These are phyloP conservation scores for Picochlorum sp. DNA, from an alignment of 139 green algal genomes.

Conservation along the genomic window DNA sequence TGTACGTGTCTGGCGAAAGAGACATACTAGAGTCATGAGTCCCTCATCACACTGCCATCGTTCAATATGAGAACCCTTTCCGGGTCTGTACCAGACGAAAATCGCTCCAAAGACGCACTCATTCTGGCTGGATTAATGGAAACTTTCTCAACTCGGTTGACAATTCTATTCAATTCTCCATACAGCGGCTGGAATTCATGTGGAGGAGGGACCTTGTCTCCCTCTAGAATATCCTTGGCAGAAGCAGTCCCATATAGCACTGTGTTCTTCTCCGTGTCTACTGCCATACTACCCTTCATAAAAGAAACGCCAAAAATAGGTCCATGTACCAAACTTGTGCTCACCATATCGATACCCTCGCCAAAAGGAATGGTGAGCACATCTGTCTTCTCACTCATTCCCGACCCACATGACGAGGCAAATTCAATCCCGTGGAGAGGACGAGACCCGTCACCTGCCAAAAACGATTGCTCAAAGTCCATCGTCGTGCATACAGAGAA, in stretches of 20 bases:
- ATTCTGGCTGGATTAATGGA: not conserved
- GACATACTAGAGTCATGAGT: not conserved
- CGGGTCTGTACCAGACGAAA: not conserved
- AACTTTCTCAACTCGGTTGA: not conserved
- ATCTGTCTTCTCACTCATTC: not conserved
- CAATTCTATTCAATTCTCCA: not conserved
- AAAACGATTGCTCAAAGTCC: not conserved
- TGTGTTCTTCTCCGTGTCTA: constrained; percentile 7
- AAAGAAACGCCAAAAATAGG: not conserved
- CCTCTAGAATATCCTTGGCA: constrained; percentile 9
- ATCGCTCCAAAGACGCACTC: constrained; percentile 8
- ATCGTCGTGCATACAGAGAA: constrained; percentile 17
- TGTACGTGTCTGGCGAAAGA: too few relatives aligned
- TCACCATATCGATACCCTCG: not conserved
- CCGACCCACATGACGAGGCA: constrained; percentile 8
- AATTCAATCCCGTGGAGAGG: constrained; percentile 13
- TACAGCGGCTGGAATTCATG: constrained; percentile 18
- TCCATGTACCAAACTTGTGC: not conserved
- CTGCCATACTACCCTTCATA: constrained; percentile 1
- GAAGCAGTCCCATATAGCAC: constrained; percentile 12
- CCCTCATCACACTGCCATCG: not conserved
- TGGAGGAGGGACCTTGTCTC: constrained; percentile 4
- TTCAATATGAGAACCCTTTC: not conserved
- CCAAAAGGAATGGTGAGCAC: not conserved
- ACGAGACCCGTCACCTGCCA: not conserved